Evolutionary conservation across 495 filamentous ascomycete species (phyloP), one percentile per base, ranked within the genome.

Genomic region (Penicillium coffeae): DNA sequence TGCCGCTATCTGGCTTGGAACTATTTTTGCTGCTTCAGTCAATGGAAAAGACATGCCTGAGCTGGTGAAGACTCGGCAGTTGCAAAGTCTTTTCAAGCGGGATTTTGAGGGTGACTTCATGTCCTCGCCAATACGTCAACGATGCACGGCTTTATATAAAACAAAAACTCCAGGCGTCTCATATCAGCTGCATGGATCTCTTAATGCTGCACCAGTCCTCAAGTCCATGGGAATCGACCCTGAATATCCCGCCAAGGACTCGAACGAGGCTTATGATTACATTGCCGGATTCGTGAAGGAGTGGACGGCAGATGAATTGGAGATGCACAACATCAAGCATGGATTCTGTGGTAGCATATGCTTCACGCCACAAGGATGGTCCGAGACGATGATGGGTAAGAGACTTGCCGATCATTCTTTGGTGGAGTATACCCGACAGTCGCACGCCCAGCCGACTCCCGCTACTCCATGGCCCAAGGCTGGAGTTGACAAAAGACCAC

Each of bases 111-210:
- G 52, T 34, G 57, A n/a, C n/a, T n/a, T n/a, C n/a, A 54, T 7
- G 56, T 52, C 30, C 13, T 42, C 14, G n/a, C 38, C 38, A 2
- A n/a, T 5, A n/a, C n/a, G n/a, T n/a, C n/a, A n/a, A n/a, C 51
- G 60, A 19, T 20, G 60, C 8, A 64, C 58, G 2, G 56, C 60
- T 1, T 43, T 62, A 2, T 67, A 64, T 19, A 45, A 51, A 18
- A 64, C 60, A 2, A 60, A 60, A 20, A 38, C 47, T 21, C 51
- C 53, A 0, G 32, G 39, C 0, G 53, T 62, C 3, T 67, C 54
- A 56, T 67, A 60, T 32, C 64, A 67, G 37, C 52, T 67, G 7
- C 61, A 67, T 34, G 64, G 58, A 1, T 64, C 58, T 0, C 45
- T 67, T 1, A 22, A 64, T 38, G 52, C 64, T 0, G 25, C 36